A percentile compares a stretch with the other conserved stretches of the same genome.
Evolutionary conservation across 352 stramenopile genomes (phyloP).

Genomic region (Pythium chondricola): DNA sequence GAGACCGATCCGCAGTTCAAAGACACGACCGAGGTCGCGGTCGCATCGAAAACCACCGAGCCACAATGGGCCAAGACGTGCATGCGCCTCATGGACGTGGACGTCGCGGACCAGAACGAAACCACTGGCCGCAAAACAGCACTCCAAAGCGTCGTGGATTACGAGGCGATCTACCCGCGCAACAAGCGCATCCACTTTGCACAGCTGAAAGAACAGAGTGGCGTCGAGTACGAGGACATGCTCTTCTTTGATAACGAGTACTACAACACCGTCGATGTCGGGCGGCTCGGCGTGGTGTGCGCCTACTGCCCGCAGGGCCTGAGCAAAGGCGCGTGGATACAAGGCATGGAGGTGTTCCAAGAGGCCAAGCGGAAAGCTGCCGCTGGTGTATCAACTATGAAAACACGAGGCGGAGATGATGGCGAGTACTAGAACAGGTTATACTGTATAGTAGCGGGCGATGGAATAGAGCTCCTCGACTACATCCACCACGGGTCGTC

Average conservation of each 20-base stretch:
- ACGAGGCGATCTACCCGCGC: conserved; percentile 77
- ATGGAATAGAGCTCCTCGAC: not conserved
- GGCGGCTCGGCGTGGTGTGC: conserved; percentile 63
- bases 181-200: conserved; percentile 91
- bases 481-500: too few species aligned
- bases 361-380: conserved; percentile 27
- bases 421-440: conserved; percentile 15
- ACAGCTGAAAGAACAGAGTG: conserved; percentile 83
- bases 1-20: conserved; percentile 61
- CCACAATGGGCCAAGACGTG: conserved; percentile 74
- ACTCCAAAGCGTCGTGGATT: conserved; percentile 61
- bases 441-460: too few species aligned
- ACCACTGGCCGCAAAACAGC: conserved; percentile 22
- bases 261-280: conserved; percentile 71
- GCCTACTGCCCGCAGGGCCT: conserved; percentile 76
- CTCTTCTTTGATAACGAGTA: conserved; percentile 96
- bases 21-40: conserved; percentile 46
- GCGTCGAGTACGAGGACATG: conserved; percentile 92
- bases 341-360: conserved; percentile 71
- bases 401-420: not conserved
- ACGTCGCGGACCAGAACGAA: conserved; percentile 5
- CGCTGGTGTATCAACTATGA: not conserved
- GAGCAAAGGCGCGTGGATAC: conserved; percentile 50
- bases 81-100: conserved; percentile 65
- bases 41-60: conserved; percentile 70